These are phyloP conservation scores for Cytospora paraplurivora DNA, from an alignment of 2,329 filamentous ascomycete species.

Conservation along the genomic window DNA sequence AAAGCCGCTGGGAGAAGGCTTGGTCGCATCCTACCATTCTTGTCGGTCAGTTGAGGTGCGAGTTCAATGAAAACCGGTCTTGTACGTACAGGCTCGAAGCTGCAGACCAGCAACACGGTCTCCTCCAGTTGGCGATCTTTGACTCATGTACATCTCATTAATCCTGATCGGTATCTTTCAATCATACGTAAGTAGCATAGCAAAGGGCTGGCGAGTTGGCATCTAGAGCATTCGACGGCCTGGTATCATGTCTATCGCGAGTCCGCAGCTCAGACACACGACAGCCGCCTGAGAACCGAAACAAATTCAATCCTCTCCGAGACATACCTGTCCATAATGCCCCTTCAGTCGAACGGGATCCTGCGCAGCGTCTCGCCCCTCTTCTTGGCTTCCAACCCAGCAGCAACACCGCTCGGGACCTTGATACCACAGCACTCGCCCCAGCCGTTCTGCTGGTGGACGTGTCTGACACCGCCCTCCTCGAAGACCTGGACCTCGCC, in stretches of 20 bases:
- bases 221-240: not conserved
- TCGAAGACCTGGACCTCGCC: conserved; percentile 64
- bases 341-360: conserved; percentile 74
- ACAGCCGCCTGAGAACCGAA: not conserved
- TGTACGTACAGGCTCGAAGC: not conserved
- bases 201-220: not conserved
- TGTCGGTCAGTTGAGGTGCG: not conserved
- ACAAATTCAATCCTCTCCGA: not conserved
- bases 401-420: conserved; percentile 90
- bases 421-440: conserved; percentile 98
- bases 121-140: not conserved
- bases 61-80: not conserved
- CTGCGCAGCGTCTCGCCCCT: conserved; percentile 65
- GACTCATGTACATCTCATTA: not conserved
- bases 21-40: not conserved
- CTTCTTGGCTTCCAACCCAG: conserved; percentile 86
- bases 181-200: not conserved
- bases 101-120: not conserved
- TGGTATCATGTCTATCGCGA: not conserved
- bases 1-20: not conserved
- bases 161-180: not conserved
- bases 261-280: not conserved
- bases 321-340: not conserved
- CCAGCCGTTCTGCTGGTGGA: conserved; percentile 75
- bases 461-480: conserved; percentile 67